phyloP scores from a whole-genome alignment of 352 stramenopile genomes.

The Globisporangium ultimum region DNA sequence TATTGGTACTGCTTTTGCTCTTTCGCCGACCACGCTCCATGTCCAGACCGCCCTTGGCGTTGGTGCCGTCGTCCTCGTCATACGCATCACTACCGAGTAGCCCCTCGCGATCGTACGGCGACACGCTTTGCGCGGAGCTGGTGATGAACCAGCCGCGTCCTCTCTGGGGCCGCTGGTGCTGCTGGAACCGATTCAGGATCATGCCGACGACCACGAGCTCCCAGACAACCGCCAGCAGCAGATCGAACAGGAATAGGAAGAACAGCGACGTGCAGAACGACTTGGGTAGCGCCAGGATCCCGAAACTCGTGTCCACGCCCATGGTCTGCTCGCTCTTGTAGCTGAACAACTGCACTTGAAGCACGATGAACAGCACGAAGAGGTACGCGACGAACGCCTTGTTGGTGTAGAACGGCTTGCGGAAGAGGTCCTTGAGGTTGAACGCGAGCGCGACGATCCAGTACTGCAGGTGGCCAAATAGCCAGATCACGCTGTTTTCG shows the following conservation, averaged over 20 bases:
- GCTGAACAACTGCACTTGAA: conserved; percentile 62
- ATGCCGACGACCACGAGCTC: conserved; percentile 58
- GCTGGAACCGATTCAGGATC: conserved; percentile 47
- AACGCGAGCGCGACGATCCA: conserved; percentile 68
- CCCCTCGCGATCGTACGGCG: conserved; percentile 51
- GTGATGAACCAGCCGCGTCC: conserved; percentile 11
- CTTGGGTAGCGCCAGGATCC: conserved; percentile 43
- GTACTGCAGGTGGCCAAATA: conserved; percentile 78
- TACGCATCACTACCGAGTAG: conserved; percentile 24
- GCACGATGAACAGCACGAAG: conserved; percentile 44
- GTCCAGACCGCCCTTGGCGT: conserved; percentile 9
- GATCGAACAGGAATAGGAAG: conserved; percentile 66
- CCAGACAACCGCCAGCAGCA: conserved; percentile 49
- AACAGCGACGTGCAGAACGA: conserved; percentile 62
- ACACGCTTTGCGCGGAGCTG: conserved; percentile 28
- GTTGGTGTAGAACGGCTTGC: conserved; percentile 56
- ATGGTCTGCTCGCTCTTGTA: conserved; percentile 54
- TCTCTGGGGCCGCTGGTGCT: conserved; percentile 23
- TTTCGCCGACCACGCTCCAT: conserved; percentile 3
- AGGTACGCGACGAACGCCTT: conserved; percentile 47
- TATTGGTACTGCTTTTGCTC: background rate
- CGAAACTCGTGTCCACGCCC: conserved; percentile 59
- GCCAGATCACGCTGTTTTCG: conserved; percentile 77
- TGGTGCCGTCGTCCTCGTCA: conserved; percentile 2
- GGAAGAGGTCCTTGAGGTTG: conserved; percentile 62